Percentiles rank a stretch among this genome's conserved stretches.
These are phyloP conservation scores for Digitaria exilis DNA, from an alignment of 202 grass and related monocot genomes.

Conservation along the genomic window DNA sequence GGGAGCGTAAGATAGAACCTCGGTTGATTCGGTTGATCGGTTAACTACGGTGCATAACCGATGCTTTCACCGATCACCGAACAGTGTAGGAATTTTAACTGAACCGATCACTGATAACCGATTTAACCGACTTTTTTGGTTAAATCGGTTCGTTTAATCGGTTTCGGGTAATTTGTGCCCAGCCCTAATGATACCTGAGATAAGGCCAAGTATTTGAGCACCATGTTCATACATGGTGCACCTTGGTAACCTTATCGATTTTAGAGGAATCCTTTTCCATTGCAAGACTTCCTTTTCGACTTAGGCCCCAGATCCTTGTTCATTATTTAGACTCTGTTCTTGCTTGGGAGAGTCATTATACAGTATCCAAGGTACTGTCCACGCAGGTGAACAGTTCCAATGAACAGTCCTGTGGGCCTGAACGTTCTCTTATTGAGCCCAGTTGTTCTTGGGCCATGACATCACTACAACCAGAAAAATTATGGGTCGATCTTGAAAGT, in stretches of 20 bases:
- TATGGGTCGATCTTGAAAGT: neutral
- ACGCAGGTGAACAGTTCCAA: neutral
- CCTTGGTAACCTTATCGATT: neutral
- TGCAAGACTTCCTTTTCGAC: neutral
- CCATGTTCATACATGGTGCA: too few relatives aligned
- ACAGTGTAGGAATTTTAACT: too few relatives aligned
- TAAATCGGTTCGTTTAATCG: too few relatives aligned
- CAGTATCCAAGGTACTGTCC: neutral
- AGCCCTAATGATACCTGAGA: neutral
- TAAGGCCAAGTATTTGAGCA: neutral
- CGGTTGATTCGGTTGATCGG: too few relatives aligned
- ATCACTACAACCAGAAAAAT: neutral
- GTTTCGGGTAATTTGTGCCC: too few relatives aligned
- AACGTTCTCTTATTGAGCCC: neutral
- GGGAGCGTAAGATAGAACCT: too few relatives aligned
- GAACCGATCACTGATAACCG: too few relatives aligned
- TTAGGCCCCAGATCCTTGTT: neutral
- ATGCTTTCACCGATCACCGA: too few relatives aligned
- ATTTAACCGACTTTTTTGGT: too few relatives aligned
- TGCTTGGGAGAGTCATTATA: neutral
- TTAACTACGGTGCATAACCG: too few relatives aligned
- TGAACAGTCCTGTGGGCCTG: neutral
- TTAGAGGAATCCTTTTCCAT: neutral
- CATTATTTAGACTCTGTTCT: neutral
- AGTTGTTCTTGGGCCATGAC: neutral